A percentile compares a stretch with the other conserved stretches of the same genome.
These are phyloP conservation scores for Aspergillus glaucus DNA, from an alignment of 2,329 filamentous ascomycete species.

Conservation along the genomic window DNA sequence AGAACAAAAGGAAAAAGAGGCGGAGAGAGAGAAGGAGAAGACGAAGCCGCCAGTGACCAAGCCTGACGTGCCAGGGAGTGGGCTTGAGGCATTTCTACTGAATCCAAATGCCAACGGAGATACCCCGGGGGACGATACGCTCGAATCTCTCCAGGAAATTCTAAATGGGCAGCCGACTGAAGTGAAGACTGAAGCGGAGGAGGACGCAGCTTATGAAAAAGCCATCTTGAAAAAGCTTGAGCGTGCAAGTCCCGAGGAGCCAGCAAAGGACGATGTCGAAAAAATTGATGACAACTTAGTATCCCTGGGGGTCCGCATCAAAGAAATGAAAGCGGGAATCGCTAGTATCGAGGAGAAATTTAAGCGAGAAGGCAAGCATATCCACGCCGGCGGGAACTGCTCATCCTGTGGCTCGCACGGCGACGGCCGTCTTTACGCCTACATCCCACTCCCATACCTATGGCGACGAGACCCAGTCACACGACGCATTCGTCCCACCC, in stretches of 20 bases:
- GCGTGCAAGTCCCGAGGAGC: conserved; percentile 10
- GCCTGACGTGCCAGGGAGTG: conserved; percentile 38
- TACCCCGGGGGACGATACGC: conserved; percentile 38
- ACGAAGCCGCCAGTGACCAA: conserved; percentile 23
- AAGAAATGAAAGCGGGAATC: conserved; percentile 36
- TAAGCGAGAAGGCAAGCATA: conserved; percentile 15
- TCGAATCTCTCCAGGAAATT: conserved; percentile 40
- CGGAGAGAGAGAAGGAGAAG: conserved; percentile 8
- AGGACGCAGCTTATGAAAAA: conserved; percentile 27
- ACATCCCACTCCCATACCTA: conserved; percentile 31
- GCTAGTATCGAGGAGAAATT: conserved; percentile 34
- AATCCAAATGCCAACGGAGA: conserved; percentile 34
- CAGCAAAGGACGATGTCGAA: conserved; percentile 28
- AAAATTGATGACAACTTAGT: conserved; percentile 34
- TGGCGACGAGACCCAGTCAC: conserved; percentile 26
- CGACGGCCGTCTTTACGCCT: conserved; percentile 24
- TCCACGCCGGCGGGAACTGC: conserved; percentile 12
- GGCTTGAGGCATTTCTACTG: conserved; percentile 36
- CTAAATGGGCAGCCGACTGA: conserved; percentile 25
- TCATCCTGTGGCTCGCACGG: conserved; percentile 17
- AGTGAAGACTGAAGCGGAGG: conserved; percentile 23
- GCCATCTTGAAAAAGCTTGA: conserved; percentile 21
- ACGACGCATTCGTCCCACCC: conserved; percentile 28
- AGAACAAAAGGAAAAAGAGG: conserved; percentile 2
- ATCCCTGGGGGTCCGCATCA: conserved; percentile 34